Evolutionary conservation across 495 filamentous ascomycete species (phyloP), one percentile per base, ranked within the genome.

Genomic region (Trichocladium antarcticum): DNA sequence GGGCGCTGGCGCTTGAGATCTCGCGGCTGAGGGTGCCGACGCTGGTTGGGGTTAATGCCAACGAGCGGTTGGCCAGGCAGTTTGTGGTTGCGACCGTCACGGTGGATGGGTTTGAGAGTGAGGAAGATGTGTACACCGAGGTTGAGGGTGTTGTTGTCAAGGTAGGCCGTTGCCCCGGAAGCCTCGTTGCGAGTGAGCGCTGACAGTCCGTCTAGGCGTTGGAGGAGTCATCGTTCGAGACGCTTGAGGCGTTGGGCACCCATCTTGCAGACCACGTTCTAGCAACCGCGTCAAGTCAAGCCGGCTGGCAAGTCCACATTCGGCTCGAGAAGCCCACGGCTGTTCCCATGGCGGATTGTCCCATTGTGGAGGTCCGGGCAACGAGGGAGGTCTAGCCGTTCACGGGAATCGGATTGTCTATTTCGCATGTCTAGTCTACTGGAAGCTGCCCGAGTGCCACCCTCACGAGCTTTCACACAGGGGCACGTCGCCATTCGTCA

Each of bases 401-500:
- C 34, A 2, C 22, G 37, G 24, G 24, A 27, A 27, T 27, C 8
- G 8, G 8, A 4, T 3, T 8, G 24, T 27, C 24, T 27, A 27
- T 27, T 27, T 8, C 8, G 6, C 47, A 28, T 16, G 7, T 0
- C 12, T 17, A 0, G 28, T 17, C 17, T 47, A 37, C 28, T 20
- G 3, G 17, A 3, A 19, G n/a, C 10, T 29, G 27, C 27, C 5
- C 10, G 10, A 10, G 24, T 14, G 6, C 9, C n/a, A 31, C 7
- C 40, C 10, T 55, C 31, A 49, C 32, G 46, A 45, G 24, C 32
- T 57, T 40, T 61, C 51, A 45, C 67, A 66, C 57, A 82, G 56
- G 2, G 85, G 80, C 9, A 85, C 69, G 67, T 95, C 86, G 5
- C 83, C 84, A 22, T 75, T 64, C 1, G 88, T 93, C 54, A 93